Evolutionary conservation across 2,329 filamentous ascomycete genomes (phyloP).

Genomic region (Didymella glomerata): DNA sequence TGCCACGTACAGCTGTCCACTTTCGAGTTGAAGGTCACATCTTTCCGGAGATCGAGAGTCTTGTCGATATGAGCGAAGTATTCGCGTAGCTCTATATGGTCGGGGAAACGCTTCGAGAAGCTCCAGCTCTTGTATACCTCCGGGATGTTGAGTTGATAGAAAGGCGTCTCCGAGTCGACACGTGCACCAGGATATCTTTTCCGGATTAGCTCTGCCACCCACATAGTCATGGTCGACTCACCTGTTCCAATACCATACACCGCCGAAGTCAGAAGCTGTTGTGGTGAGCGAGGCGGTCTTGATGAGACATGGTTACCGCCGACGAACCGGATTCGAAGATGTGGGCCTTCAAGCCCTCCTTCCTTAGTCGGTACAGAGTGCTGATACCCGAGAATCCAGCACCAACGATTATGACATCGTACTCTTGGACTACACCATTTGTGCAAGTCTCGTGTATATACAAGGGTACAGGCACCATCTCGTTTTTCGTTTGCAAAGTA

Average conservation of each 20-base stretch:
- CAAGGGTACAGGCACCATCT: background rate
- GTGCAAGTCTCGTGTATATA: background rate
- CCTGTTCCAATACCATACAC: constrained; percentile 40
- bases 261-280: constrained; percentile 26
- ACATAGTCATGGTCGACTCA: background rate
- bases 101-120: constrained; percentile 37
- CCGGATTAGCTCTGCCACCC: background rate
- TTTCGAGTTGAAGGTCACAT: constrained; percentile 53
- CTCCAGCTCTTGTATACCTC: constrained; percentile 38
- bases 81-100: constrained; percentile 33
- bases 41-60: constrained; percentile 32
- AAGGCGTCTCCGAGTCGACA: constrained; percentile 41
- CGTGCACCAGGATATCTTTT: constrained; percentile 43
- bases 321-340: constrained; percentile 32
- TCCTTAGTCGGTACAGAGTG: constrained; percentile 31
- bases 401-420: constrained; percentile 39
- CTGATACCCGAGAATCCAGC: constrained; percentile 41
- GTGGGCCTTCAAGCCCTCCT: constrained; percentile 30
- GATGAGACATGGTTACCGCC: background rate
- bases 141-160: constrained; percentile 43
- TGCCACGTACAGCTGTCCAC: constrained; percentile 57
- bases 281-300: background rate
- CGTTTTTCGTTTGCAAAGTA: background rate
- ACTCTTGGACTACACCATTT: constrained; percentile 1
- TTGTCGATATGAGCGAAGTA: constrained; percentile 41